Base-by-base conservation (phyloP, 2,329 filamentous ascomycete genomes). In the Penicillium sp. region DNA sequence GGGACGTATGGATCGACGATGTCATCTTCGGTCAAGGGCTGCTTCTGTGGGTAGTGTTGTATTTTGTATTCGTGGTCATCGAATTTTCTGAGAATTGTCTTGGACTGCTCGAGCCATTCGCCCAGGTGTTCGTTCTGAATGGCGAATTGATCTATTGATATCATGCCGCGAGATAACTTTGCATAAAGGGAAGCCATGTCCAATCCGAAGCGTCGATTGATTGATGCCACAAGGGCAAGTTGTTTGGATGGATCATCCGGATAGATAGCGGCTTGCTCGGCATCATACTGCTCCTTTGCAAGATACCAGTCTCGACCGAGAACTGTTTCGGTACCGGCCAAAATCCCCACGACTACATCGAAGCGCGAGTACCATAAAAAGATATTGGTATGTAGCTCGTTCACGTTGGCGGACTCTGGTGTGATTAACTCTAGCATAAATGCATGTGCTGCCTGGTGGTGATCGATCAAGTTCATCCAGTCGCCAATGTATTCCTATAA, bases 301-400 rank as follows among this genome's bases (percentile, higher is more conserved):
- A 82, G 79, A 67, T 93, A 92, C 92, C 92, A 97, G 58, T 91
- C 87, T 46, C 86, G 83, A 7, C 87, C 82, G 15, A 97, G 79
- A 2, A 87, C 83, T 0, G 90, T 87, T 64, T 87, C 86, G 63
- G 89, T 89, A 1, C 90, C 89, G 25, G 90, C 90, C 81, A 96
- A 87, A 60, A 97, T 83, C 1, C 90, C 89, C 6, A 91, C 87
- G 56, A 92, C 90, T 10, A 92, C 82, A 72, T 97, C 94, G 69
- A 96, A 96, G 36, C 92, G 87, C 31, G 87, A 82, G 72, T 96
- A 97, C 94, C 94, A 97, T n/a, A 83, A 81, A 49, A 96, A 82
- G 44, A 94, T 85, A 67, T 89, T 86, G 31, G 89, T 84, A 31
- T 88, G 84, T 15, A 89, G 82, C 4, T 88, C 81, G 10, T 87